These are phyloP conservation scores for Colletotrichum shisoi DNA, from an alignment of 2,329 filamentous ascomycete genomes.

Conservation along the genomic window DNA sequence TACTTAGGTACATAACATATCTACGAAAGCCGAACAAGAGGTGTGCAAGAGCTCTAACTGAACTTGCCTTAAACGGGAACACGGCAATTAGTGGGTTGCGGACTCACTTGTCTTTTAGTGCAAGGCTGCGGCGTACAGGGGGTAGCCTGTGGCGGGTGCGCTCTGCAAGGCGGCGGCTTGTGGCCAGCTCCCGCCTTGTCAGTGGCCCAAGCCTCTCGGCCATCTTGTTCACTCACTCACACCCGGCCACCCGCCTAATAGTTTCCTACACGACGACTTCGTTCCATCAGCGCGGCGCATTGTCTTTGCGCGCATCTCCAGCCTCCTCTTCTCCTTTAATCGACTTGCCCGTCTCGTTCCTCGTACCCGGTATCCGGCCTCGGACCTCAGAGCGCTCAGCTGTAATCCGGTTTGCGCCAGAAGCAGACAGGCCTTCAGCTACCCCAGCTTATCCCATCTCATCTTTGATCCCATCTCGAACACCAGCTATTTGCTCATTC, in stretches of 20 bases:
- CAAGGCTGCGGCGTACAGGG: slow-evolving; percentile 37
- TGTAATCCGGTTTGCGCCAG: slow-evolving; percentile 16
- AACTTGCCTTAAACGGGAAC: slow-evolving; percentile 24
- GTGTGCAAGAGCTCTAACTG: neutral
- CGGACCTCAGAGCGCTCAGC: slow-evolving; percentile 6
- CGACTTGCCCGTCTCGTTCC: neutral
- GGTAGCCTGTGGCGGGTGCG: slow-evolving; percentile 32
- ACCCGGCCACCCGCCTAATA: slow-evolving; percentile 30
- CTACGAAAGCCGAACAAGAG: neutral
- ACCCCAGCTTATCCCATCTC: slow-evolving; percentile 1
- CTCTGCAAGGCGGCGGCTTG: slow-evolving; percentile 37
- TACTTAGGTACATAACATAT: neutral
- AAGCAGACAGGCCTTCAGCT: slow-evolving; percentile 10
- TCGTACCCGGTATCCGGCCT: neutral
- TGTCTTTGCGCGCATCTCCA: slow-evolving; percentile 25
- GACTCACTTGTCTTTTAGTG: slow-evolving; percentile 25
- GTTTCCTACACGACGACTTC: slow-evolving; percentile 20
- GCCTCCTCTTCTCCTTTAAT: neutral
- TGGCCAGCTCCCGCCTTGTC: slow-evolving; percentile 38
- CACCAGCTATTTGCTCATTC: neutral
- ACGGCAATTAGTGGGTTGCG: slow-evolving; percentile 14
- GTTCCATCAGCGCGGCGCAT: slow-evolving; percentile 21
- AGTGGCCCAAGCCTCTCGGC: slow-evolving; percentile 36
- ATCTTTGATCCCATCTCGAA: neutral
- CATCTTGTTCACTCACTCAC: slow-evolving; percentile 35